A percentile compares a stretch with the other conserved stretches of the same genome.
Evolutionary conservation across 805 yeast genomes (phyloP).

Genomic region (Zygosaccharomyces pseudorouxii): DNA sequence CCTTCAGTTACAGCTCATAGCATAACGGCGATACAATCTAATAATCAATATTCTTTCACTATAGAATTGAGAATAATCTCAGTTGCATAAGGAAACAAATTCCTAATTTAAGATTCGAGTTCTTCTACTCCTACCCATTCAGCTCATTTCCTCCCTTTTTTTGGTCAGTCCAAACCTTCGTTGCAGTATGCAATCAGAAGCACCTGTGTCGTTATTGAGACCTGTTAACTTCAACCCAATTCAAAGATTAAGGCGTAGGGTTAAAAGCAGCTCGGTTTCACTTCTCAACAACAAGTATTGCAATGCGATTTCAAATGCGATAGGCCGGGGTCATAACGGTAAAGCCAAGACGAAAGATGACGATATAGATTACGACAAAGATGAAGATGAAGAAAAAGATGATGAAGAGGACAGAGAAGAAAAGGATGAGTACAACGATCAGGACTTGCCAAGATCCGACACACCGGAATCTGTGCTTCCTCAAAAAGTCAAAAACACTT

Average conservation of each 20-base stretch:
- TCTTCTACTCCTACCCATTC: background rate
- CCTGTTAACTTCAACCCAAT: background rate
- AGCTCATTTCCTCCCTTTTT: background rate
- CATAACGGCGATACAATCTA: too few species aligned
- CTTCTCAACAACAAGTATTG: conserved; percentile 1
- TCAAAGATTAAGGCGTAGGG: conserved; percentile 1
- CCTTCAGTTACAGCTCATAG: too few species aligned
- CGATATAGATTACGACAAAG: background rate
- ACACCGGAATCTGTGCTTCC: background rate
- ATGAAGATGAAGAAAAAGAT: background rate
- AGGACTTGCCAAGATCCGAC: background rate
- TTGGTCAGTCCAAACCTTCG: background rate
- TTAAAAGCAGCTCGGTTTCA: background rate
- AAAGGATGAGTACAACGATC: background rate
- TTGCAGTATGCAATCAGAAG: conserved; percentile 1
- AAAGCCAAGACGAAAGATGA: background rate
- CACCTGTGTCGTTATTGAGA: background rate
- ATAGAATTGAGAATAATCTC: too few species aligned
- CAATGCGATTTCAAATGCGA: conserved; percentile 1
- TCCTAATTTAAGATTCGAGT: too few species aligned
- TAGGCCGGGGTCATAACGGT: background rate
- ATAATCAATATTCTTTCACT: too few species aligned
- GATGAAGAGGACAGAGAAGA: background rate
- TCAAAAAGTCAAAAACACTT: background rate
- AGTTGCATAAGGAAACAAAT: too few species aligned